Evolutionary conservation across 768 basidiomycete genomes (phyloP).

Genomic region (Dentipellis sp.): DNA sequence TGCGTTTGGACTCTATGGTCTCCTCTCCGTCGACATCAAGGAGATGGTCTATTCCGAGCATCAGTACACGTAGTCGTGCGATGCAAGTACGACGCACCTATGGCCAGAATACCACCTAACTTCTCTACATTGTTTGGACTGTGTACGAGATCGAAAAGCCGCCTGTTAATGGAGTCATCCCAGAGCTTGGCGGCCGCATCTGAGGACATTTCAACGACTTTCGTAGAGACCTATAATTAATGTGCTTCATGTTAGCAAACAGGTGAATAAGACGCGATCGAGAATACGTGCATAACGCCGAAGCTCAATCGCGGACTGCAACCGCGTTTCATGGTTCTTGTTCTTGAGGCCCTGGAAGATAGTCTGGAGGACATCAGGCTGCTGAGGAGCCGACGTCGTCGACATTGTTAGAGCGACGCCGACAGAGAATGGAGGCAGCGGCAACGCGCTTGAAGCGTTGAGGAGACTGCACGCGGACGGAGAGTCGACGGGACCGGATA

Average conservation of each 20-base stretch:
- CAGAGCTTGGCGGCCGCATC: conserved; percentile 76
- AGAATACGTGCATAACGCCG: conserved; percentile 56
- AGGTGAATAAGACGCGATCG: neutral
- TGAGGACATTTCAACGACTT: conserved; percentile 71
- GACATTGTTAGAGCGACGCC: conserved; percentile 37
- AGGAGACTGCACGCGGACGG: neutral
- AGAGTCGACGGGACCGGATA: neutral
- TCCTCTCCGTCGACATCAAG: conserved; percentile 73
- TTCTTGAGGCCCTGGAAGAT: conserved; percentile 63
- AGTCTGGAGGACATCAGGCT: conserved; percentile 51
- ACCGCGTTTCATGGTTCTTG: conserved; percentile 53
- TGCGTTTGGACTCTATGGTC: conserved; percentile 69
- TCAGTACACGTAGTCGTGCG: conserved; percentile 6
- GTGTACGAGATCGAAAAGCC: conserved; percentile 77
- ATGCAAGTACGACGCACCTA: conserved; percentile 42
- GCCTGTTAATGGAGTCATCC: conserved; percentile 76
- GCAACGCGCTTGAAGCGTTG: neutral
- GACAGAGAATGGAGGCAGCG: neutral
- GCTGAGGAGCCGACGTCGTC: conserved; percentile 44
- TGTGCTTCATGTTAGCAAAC: conserved; percentile 3
- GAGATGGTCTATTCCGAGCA: conserved; percentile 48
- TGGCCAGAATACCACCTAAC: conserved; percentile 80
- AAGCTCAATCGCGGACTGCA: conserved; percentile 62
- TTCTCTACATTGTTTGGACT: conserved; percentile 72
- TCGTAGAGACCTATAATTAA: conserved; percentile 50